Percentiles rank a stretch among this genome's conserved stretches.
Evolutionary conservation across 2,329 filamentous ascomycete species (phyloP).

Genomic region (Mycosphaerelloides madeirae): DNA sequence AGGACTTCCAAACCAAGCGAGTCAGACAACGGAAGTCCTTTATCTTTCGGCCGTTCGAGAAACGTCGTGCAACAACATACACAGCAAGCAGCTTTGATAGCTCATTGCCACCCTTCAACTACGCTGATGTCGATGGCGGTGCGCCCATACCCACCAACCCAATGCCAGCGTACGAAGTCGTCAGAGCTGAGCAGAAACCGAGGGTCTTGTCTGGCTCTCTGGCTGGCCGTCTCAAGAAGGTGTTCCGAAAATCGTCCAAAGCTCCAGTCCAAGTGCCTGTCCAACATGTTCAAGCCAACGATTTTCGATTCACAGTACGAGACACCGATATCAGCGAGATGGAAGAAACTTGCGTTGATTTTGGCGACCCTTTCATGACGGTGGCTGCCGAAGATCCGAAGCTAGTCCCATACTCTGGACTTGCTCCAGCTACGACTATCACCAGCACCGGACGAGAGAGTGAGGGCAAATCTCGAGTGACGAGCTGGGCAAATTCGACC

Average conservation of each 20-base stretch:
- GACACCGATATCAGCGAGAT: slow-evolving; percentile 14
- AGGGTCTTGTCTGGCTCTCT: slow-evolving; percentile 60
- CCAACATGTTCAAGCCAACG: slow-evolving; percentile 47
- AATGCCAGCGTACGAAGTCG: neutral
- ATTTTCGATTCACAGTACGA: slow-evolving; percentile 21
- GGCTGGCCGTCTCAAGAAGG: slow-evolving; percentile 56
- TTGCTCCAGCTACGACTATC: slow-evolving; percentile 19
- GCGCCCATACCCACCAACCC: slow-evolving; percentile 7
- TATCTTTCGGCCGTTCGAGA: slow-evolving; percentile 43
- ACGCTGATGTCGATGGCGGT: slow-evolving; percentile 20
- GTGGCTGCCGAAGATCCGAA: slow-evolving; percentile 7
- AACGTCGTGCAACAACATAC: slow-evolving; percentile 26
- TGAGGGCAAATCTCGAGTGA: slow-evolving; percentile 60
- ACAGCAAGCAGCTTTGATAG: slow-evolving; percentile 22
- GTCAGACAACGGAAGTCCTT: slow-evolving; percentile 41
- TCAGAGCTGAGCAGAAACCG: slow-evolving; percentile 33
- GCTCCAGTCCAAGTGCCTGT: slow-evolving; percentile 40
- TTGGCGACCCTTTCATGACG: slow-evolving; percentile 19
- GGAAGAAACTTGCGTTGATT: slow-evolving; percentile 8
- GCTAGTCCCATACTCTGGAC: neutral
- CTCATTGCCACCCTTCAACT: slow-evolving; percentile 25
- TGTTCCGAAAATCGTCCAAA: slow-evolving; percentile 46
- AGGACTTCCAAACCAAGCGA: slow-evolving; percentile 38
- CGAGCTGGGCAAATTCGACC: slow-evolving; percentile 67
- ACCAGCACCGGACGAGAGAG: slow-evolving; percentile 45